phyloP scores from a whole-genome alignment of 306 rosid genomes.

The Quercus bicolor region DNA sequence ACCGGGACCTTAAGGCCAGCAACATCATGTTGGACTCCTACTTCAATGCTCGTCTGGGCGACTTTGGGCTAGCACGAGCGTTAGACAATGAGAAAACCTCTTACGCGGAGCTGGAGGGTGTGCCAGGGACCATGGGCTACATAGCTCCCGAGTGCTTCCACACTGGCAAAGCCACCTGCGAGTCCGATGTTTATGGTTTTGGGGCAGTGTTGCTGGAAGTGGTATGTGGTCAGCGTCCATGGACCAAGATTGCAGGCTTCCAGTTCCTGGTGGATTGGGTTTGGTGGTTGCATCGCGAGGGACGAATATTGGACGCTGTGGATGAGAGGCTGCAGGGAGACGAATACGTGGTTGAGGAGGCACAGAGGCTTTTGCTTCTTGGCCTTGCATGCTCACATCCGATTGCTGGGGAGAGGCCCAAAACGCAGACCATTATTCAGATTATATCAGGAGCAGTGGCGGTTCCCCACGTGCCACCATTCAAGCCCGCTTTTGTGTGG shows the following conservation, averaged over 20 bases:
- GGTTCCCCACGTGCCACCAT: constrained; percentile 55
- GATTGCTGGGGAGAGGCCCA: constrained; percentile 54
- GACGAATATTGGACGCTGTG: constrained; percentile 46
- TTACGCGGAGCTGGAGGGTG: constrained; percentile 52
- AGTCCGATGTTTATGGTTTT: constrained; percentile 58
- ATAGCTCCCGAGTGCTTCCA: constrained; percentile 83
- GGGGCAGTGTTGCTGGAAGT: constrained; percentile 70
- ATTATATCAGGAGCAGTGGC: constrained; percentile 54
- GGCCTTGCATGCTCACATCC: constrained; percentile 81
- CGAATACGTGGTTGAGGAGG: constrained; percentile 53
- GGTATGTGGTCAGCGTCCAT: constrained; percentile 67
- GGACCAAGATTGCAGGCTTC: constrained; percentile 48
- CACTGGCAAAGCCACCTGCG: constrained; percentile 65
- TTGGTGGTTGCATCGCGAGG: constrained; percentile 60
- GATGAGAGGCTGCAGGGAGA: constrained; percentile 37
- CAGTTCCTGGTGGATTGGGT: constrained; percentile 71
- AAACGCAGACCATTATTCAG: constrained; percentile 52
- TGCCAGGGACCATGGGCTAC: constrained; percentile 78
- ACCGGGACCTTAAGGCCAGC: constrained; percentile 73
- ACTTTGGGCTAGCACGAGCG: constrained; percentile 76
- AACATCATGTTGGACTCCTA: constrained; percentile 65
- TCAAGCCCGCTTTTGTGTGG: constrained; percentile 76
- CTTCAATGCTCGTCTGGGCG: constrained; percentile 64
- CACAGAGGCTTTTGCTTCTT: constrained; percentile 50
- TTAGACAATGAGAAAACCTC: constrained; percentile 65